phyloP scores from a whole-genome alignment of 2,329 filamentous ascomycete genomes.

The Phyllosticta citrichinensis region DNA sequence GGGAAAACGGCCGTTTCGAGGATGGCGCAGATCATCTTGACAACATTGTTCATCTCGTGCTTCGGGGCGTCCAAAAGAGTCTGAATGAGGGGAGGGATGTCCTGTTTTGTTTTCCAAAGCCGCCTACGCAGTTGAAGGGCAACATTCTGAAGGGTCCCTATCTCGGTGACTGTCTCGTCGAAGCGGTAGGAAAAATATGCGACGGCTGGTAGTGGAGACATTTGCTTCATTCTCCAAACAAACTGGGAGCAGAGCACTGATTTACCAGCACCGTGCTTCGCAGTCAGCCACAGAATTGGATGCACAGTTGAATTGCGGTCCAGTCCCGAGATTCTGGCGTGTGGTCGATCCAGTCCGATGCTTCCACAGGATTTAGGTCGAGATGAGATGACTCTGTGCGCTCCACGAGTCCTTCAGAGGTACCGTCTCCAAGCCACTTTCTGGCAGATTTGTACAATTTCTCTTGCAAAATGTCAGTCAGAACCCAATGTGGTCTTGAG shows the following conservation, averaged over 20 bases:
- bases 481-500: too few relatives aligned
- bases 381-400: not conserved
- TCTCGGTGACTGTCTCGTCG: not conserved
- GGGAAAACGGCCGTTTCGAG: not conserved
- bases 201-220: not conserved
- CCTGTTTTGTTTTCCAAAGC: not conserved
- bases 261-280: constrained; percentile 1
- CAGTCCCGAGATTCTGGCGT: not conserved
- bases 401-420: too few relatives aligned
- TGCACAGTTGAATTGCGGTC: not conserved
- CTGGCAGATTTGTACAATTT: not conserved
- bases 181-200: constrained; percentile 7
- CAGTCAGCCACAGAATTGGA: constrained; percentile 5
- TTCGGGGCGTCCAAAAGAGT: not conserved
- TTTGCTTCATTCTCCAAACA: not conserved
- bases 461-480: too few relatives aligned
- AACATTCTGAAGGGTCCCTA: not conserved
- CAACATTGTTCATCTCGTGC: not conserved
- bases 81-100: not conserved
- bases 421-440: not conserved
- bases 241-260: constrained; percentile 4
- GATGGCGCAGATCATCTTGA: not conserved
- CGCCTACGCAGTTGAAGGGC: not conserved
- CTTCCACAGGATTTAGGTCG: not conserved
- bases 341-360: constrained; percentile 1